Evolutionary conservation across 2,329 filamentous ascomycete species (phyloP), one percentile per base, ranked within the genome.

Genomic region (Chaetomium sp.): DNA sequence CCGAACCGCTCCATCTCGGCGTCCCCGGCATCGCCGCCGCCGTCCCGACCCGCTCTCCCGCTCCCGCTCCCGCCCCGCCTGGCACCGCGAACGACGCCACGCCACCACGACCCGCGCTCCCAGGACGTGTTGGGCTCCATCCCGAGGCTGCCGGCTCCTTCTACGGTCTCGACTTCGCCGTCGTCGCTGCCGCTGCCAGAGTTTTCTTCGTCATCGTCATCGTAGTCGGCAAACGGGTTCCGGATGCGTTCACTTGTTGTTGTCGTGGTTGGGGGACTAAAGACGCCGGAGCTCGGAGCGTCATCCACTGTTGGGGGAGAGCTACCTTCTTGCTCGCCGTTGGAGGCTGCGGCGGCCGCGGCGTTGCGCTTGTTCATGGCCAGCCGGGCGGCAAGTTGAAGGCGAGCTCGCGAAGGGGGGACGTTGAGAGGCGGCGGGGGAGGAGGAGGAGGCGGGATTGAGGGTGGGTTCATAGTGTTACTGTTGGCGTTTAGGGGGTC

Each of bases 311-410:
- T 50, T 0, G 67, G 56, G 6, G 56, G 62, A 16, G 60, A 65
- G 47, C 76, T 77, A 27, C 78, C 77, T 27, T 81, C 80, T 8
- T 78, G 75, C 3, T 75, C 75, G 13, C 76, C 75, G 65, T 78
- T 71, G 27, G 78, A 69, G 1, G 77, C 77, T 1, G 81, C 72
- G 1, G 62, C 58, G 27, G 80, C 77, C 6, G 82, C 78, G 25
- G 80, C 78, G 54, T 78, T 81, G 69, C 87, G 86, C 75, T 91
- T 89, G 69, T 92, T 90, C 77, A 90, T 86, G 2, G 91, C 86
- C 72, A 98, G 83, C 13, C 93, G 87, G 13, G 91, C 91, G n/a
- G 93, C 93, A n/a, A 98, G 85, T 76, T 96, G 92, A 62, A 92
- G 84, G 58, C 94, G 87, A 8, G 94, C 94, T 60, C 94, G 87